A percentile compares a stretch with the other conserved stretches of the same genome.
Evolutionary conservation across 2,329 filamentous ascomycete genomes (phyloP).

Genomic region (Sporothrix curviconia): DNA sequence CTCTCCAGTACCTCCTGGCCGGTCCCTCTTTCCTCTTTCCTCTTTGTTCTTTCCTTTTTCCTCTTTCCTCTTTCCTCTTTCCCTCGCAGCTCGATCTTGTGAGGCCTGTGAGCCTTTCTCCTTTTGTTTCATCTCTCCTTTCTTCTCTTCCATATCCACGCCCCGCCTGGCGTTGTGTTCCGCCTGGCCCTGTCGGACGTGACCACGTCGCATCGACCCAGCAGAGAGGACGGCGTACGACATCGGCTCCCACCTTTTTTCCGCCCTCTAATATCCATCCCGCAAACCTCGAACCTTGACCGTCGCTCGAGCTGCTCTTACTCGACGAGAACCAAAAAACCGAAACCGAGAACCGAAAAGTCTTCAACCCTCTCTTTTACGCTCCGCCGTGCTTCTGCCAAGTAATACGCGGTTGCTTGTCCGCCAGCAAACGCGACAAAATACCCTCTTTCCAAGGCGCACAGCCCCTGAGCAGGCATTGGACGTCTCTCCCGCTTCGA

Average conservation of each 20-base stretch:
- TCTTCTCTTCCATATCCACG: too few species aligned
- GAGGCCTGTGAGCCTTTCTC: too few species aligned
- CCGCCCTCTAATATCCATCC: neutral
- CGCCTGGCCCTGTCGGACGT: neutral
- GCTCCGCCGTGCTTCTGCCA: too few species aligned
- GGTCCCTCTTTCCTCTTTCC: neutral
- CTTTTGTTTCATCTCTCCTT: neutral
- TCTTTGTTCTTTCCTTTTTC: neutral
- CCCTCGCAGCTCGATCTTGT: too few species aligned
- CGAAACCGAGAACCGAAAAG: too few species aligned
- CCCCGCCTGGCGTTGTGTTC: too few species aligned
- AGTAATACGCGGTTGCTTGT: too few species aligned
- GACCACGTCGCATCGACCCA: constrained; percentile 5
- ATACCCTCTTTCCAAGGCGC: neutral
- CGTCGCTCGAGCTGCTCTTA: too few species aligned
- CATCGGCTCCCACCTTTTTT: neutral
- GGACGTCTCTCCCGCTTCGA: neutral
- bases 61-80: neutral
- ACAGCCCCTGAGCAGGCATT: neutral
- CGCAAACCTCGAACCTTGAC: neutral
- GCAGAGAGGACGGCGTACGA: neutral
- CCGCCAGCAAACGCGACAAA: too few species aligned
- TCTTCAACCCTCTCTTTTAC: too few species aligned
- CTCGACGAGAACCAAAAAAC: too few species aligned
- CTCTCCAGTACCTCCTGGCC: too few species aligned